A percentile compares a stretch with the other conserved stretches of the same genome.
phyloP scores from a whole-genome alignment of 768 basidiomycete genomes.

The Lepiota subincarnata region DNA sequence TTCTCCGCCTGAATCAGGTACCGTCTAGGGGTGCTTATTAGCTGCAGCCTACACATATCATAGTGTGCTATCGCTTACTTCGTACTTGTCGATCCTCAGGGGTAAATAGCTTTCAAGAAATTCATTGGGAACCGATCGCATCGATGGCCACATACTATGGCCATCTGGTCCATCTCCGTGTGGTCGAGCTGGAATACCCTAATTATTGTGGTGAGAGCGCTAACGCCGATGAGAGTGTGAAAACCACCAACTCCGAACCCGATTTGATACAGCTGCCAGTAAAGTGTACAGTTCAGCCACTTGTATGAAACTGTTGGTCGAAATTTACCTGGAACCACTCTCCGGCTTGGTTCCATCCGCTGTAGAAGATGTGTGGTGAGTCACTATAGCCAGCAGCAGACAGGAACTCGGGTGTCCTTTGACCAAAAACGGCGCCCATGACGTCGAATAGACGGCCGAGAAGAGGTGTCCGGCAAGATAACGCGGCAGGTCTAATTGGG shows the following conservation, averaged over 20 bases:
- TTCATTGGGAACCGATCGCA: constrained; percentile 28
- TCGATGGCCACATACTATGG: constrained; percentile 28
- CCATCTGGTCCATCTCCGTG: constrained; percentile 25
- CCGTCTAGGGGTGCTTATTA: constrained; percentile 12
- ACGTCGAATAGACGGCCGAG: constrained; percentile 25
- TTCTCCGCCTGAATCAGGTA: constrained; percentile 26
- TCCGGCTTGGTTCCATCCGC: constrained; percentile 22
- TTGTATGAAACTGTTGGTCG: not conserved
- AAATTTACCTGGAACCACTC: constrained; percentile 23
- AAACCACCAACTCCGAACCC: constrained; percentile 19
- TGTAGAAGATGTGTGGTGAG: constrained; percentile 26
- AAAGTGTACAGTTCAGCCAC: not conserved
- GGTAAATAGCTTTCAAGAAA: constrained; percentile 27
- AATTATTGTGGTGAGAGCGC: not conserved
- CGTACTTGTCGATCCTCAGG: constrained; percentile 24
- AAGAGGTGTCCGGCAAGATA: constrained; percentile 26
- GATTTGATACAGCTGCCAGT: constrained; percentile 23
- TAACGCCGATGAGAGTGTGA: not conserved
- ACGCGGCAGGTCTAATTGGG: constrained; percentile 25
- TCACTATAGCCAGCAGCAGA: constrained; percentile 27
- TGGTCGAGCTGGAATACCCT: constrained; percentile 21
- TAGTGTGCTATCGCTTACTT: constrained; percentile 3
- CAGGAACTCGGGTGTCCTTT: constrained; percentile 24
- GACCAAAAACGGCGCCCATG: constrained; percentile 23
- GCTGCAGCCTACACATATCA: not conserved